Evolutionary conservation across 2,329 filamentous ascomycete genomes (phyloP), one percentile per base, ranked within the genome.

Genomic region (Thyridium curvatum): DNA sequence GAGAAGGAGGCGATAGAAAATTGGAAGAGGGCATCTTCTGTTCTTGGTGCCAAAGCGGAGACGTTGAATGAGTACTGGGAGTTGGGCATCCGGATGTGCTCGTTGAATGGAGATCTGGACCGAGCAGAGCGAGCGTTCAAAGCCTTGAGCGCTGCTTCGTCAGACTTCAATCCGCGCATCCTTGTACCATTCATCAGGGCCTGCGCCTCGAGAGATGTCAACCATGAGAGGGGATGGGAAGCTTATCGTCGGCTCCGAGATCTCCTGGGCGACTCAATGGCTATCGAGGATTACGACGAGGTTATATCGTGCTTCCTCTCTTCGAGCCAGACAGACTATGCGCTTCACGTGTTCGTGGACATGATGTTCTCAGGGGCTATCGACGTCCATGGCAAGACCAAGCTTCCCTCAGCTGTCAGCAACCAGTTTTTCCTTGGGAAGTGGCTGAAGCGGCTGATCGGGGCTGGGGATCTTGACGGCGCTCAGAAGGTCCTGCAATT

Each of bases 361-460:
- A 94, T 95, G 88, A 89, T 94, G 79, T 77, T 79, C 41, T 74
- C 76, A 4, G 73, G 74, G 5, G 55, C 66, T 33, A 58, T 78
- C 39, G 66, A 76, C 41, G 52, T 76, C 35, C 64, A 62, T 37
- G 64, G 63, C 41, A 54, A 49, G 36, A 50, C 53, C 8, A 56
- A 52, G 37, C 59, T 78, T 40, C 74, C 74, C 1, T 63, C 65
- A 1, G 60, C 66, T 8, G 60, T 79, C 30, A 68, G 65, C 36
- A 93, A 94, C 58, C 81, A 83, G 46, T 91, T 88, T 60, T 86
- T 95, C 60, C 84, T 89, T 48, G 85, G 83, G 28, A 90, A 87
- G 51, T 95, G 89, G 90, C 73, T 94, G 53, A 91, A 91, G 60
- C 79, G 84, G 36, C 74, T 94, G 8, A 84, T 94, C 40, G 82